Evolutionary conservation across 2,329 filamentous ascomycete species (phyloP).

Genomic region (Aschersonia sp.): DNA sequence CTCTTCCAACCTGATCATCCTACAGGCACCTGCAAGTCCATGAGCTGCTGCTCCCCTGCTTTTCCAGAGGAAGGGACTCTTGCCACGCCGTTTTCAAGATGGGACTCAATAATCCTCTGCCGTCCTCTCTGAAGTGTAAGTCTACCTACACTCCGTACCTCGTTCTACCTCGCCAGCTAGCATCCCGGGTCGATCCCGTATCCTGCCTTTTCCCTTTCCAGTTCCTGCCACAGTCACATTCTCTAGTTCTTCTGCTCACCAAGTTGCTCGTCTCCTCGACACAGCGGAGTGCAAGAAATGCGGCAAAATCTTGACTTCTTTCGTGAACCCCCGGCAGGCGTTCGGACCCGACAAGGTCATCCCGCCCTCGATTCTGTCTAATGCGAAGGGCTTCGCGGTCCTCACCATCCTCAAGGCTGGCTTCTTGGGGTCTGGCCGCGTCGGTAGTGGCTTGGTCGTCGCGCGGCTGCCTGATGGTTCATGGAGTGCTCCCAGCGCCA

Average conservation of each 20-base stretch:
- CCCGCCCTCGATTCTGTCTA: constrained; percentile 73
- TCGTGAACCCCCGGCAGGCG: constrained; percentile 82
- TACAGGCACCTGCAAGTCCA: neutral
- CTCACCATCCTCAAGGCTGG: constrained; percentile 79
- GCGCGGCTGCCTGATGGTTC: constrained; percentile 61
- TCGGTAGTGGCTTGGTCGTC: constrained; percentile 71
- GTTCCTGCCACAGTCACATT: too few relatives aligned
- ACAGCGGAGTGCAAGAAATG: constrained; percentile 95
- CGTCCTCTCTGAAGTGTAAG: constrained; percentile 55
- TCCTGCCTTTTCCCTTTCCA: too few relatives aligned
- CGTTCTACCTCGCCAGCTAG: neutral
- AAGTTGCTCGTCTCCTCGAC: neutral
- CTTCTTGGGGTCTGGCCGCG: constrained; percentile 69
- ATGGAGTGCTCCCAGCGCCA: constrained; percentile 73
- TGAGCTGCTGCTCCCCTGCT: neutral
- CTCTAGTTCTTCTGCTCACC: too few relatives aligned
- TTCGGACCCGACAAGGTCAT: constrained; percentile 98
- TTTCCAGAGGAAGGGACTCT: neutral
- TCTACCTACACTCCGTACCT: constrained; percentile 9
- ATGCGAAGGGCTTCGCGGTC: constrained; percentile 82
- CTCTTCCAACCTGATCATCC: too few relatives aligned
- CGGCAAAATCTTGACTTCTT: constrained; percentile 86
- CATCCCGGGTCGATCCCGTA: neutral
- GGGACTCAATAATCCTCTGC: constrained; percentile 53
- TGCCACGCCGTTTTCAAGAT: constrained; percentile 17